Conservation (phyloP, 345 rosid species). For the Gossypium thurberi region DNA sequence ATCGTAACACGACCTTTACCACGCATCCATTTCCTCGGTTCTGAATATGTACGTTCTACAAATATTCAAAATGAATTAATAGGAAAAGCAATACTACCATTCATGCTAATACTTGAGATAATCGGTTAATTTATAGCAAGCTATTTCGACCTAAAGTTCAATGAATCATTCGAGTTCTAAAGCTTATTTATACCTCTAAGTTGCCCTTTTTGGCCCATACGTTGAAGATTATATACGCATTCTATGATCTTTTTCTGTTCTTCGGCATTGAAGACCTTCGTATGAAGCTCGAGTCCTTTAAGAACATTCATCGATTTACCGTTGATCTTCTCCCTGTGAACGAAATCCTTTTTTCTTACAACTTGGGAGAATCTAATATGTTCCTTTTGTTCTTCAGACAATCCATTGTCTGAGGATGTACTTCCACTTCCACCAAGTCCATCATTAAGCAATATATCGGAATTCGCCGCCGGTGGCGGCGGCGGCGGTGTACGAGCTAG, state of each 20-base stretch:
- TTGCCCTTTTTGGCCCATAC: conserved; percentile 42
- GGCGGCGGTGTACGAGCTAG: background rate
- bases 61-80: background rate
- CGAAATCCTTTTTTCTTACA: conserved; percentile 44
- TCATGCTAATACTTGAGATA: background rate
- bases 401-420: conserved; percentile 6
- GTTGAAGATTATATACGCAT: conserved; percentile 39
- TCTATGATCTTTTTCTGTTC: conserved; percentile 62
- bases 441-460: conserved; percentile 17
- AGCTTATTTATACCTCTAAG: conserved; percentile 32
- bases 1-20: conserved; percentile 52
- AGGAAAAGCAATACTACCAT: background rate
- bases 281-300: conserved; percentile 55
- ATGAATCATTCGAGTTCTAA: background rate
- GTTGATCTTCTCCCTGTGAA: conserved; percentile 39
- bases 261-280: conserved; percentile 38
- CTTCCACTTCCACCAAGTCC: conserved; percentile 13
- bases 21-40: conserved; percentile 65
- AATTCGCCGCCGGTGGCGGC: background rate
- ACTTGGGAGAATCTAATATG: conserved; percentile 26
- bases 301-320: conserved; percentile 42
- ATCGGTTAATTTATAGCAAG: background rate
- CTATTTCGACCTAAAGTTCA: background rate
- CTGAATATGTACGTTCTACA: conserved; percentile 52
- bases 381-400: conserved; percentile 32